Percentiles rank a stretch among this genome's conserved stretches.
Conservation (phyloP, 23 red algal genomes). For the Gracilaria gracilis region DNA sequence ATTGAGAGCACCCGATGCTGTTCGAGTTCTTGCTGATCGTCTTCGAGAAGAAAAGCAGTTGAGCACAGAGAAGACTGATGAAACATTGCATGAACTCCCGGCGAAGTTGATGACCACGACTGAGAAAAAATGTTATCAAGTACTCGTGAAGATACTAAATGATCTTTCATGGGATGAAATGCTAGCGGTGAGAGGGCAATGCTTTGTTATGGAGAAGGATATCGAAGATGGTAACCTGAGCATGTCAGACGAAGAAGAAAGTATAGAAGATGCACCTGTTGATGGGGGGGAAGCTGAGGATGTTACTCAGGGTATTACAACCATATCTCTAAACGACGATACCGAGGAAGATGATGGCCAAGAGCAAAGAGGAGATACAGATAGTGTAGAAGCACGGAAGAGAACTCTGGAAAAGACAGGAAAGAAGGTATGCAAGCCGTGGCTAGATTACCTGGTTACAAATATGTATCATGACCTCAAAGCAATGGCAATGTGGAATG, state of each 20-base stretch:
- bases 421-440: conserved; percentile 93
- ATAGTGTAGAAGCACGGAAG: neutral
- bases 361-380: conserved; percentile 2
- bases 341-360: neutral
- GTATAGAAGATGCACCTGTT: neutral
- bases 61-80: conserved; percentile 69
- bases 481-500: conserved; percentile 86
- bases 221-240: conserved; percentile 52
- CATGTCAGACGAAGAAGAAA: conserved; percentile 25
- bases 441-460: conserved; percentile 92
- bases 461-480: conserved; percentile 97
- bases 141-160: conserved; percentile 89
- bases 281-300: conserved; percentile 8
- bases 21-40: conserved; percentile 48
- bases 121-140: conserved; percentile 76
- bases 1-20: conserved; percentile 46
- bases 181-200: conserved; percentile 77
- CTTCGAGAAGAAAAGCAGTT: conserved; percentile 79
- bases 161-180: conserved; percentile 92
- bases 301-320: conserved; percentile 21
- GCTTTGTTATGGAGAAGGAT: conserved; percentile 97
- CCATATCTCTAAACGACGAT: conserved; percentile 29
- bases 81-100: conserved; percentile 79
- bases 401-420: conserved; percentile 52
- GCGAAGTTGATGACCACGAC: conserved; percentile 81